A percentile compares a stretch with the other conserved stretches of the same genome.
Conservation (phyloP, 306 rosid genomes). For the Trifolium fragiferum region DNA sequence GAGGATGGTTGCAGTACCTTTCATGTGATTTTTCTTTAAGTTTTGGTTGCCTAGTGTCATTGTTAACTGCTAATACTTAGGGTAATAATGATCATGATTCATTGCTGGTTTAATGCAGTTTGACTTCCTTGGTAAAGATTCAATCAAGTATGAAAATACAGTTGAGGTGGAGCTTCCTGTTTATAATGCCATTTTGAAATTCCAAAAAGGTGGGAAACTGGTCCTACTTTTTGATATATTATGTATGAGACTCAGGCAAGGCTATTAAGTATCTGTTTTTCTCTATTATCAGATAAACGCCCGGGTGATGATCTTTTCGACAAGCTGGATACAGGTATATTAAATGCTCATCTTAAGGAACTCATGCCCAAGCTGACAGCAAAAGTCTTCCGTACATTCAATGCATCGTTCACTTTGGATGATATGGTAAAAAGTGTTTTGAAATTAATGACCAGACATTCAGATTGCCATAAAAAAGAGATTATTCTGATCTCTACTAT, state of each 20-base stretch:
- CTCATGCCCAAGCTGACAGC: constrained; percentile 97
- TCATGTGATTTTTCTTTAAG: constrained; percentile 27
- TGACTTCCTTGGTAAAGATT: constrained; percentile 99
- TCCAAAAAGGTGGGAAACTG: constrained; percentile 66
- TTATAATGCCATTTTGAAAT: constrained; percentile 81
- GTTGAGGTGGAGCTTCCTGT: constrained; percentile 93
- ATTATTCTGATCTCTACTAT: constrained; percentile 18
- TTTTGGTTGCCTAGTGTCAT: constrained; percentile 14
- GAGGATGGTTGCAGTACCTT: neutral
- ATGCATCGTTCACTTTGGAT: constrained; percentile 93
- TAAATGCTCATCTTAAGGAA: constrained; percentile 93
- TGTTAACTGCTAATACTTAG: constrained; percentile 27
- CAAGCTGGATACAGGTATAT: constrained; percentile 77
- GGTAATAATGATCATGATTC: constrained; percentile 34
- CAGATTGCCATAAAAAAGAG: constrained; percentile 9
- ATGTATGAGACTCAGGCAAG: constrained; percentile 6
- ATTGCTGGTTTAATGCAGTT: constrained; percentile 65
- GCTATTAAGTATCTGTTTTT: constrained; percentile 25
- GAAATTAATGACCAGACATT: constrained; percentile 21
- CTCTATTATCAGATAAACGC: constrained; percentile 63
- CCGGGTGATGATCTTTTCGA: constrained; percentile 88
- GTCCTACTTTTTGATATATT: constrained; percentile 14
- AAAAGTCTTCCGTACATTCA: constrained; percentile 93
- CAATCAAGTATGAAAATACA: constrained; percentile 88
- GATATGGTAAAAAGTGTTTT: constrained; percentile 60